Evolutionary conservation across 1,284 basidiomycete genomes (phyloP).

Genomic region (Cryptococcus sp.): DNA sequence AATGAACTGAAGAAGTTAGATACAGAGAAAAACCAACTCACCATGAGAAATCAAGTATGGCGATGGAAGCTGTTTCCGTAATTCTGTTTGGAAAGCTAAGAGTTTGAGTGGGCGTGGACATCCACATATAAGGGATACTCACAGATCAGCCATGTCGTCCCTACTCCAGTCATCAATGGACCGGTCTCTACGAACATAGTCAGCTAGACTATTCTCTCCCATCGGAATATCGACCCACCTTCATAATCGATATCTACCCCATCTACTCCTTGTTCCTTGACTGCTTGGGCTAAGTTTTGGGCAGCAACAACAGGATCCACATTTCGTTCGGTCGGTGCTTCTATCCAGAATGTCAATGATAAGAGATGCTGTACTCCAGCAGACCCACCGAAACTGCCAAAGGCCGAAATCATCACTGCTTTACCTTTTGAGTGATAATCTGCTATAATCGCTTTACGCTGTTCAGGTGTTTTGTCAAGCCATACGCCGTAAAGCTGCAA

Average conservation of each 20-base stretch:
- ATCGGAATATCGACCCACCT: not conserved
- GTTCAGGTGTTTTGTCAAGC: constrained; percentile 7
- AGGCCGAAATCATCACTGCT: constrained; percentile 38
- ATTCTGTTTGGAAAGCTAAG: constrained; percentile 19
- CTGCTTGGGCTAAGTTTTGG: constrained; percentile 24
- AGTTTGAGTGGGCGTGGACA: too few species aligned
- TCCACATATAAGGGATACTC: not conserved
- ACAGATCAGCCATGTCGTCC: constrained; percentile 24
- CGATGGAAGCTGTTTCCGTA: constrained; percentile 14
- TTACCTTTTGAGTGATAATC: constrained; percentile 40
- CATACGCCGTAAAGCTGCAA: constrained; percentile 6
- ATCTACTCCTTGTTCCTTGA: constrained; percentile 42
- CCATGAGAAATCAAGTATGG: constrained; percentile 30
- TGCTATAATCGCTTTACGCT: constrained; percentile 20
- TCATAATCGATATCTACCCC: constrained; percentile 50
- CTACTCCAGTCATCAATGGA: constrained; percentile 9
- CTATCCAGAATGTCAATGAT: constrained; percentile 6
- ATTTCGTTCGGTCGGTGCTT: constrained; percentile 29
- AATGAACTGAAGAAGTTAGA: not conserved
- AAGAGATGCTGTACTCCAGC: not conserved
- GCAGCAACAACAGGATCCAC: constrained; percentile 28
- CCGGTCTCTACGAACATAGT: constrained; percentile 3
- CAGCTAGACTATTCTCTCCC: not conserved
- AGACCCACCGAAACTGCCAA: constrained; percentile 35
- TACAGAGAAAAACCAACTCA: constrained; percentile 15